Base-by-base conservation (phyloP, 306 rosid genomes). In the Pyrus pyrifolia region DNA sequence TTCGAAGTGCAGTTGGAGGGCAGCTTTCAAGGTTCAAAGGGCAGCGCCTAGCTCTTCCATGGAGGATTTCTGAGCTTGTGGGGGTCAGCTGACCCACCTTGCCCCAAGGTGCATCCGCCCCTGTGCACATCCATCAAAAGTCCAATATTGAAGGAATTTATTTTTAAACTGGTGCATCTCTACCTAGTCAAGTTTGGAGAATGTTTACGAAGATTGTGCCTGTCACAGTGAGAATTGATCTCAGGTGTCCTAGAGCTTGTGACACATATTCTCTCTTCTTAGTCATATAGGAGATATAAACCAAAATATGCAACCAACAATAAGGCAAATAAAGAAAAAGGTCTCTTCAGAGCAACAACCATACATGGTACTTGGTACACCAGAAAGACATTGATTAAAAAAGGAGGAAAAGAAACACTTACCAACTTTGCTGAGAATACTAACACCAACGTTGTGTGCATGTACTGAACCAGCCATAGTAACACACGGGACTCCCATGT, bases 401-500 rank as follows among this genome's bases (percentile, higher is more conserved):
- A 15, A 30, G 11, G 10, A 17, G 2, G 73, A 72, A 38, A 33
- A 31, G 40, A 75, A 7, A 58, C 79, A 33, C 97, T 85, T 81
- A 92, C 99, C 99, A 83, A 95, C 97, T n/a, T 78, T 90, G 88
- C 88, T 83, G 78, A 95, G 93, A 82, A 95, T 97, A 87, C 99
- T 95, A 81, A 92, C 99, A 18, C 99, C 99, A 80, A 95, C 99
- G 81, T 95, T 95, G 85, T 95, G 99, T 45, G 99, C 99, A 76
- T 95, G 99, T 52, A 89, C 93, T 22, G 99, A 89, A 76, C 99
- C 99, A 68, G 91, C 96, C 99, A 95, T 95, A 59, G 96, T 92
- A 75, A 95, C 91, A 85, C 99, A 95, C 22, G 99, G 99, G 76
- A 95, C 99, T 65, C 99, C 99, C 99, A 95, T 95, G 89, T 88